Base-by-base conservation (phyloP, 2,329 filamentous ascomycete genomes). In the Aureobasidium sp. region DNA sequence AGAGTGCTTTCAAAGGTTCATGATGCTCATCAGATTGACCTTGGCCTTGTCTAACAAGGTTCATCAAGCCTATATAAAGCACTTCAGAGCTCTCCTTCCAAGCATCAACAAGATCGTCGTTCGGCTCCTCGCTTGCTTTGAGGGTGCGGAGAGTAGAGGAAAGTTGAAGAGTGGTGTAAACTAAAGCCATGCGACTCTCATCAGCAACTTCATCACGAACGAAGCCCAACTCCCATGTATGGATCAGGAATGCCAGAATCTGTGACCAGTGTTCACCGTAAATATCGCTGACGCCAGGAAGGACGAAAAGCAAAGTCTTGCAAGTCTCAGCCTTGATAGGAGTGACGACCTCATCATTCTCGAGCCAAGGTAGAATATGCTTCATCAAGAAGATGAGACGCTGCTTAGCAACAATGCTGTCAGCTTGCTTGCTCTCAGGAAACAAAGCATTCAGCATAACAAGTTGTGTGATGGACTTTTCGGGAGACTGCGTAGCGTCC, bases 191-290 rank as follows among this genome's bases (percentile, higher is more conserved):
- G 17, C 62, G 64, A 17, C 53, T 53, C 39, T 70, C 71, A 9
- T 67, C 60, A 19, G 63, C 54, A 14, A 52, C n/a, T 12, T 60
- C 57, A 24, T 52, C 29, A 6, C 52, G 50, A 6, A 62, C 52
- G 35, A 50, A 63, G 17, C 62, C 56, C 17, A 39, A 17, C 1
- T 37, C 62, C 77, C 77, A 80, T 22, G 70, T 70, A 4, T 63
- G 63, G 1, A 70, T 68, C n/a, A 80, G 59, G 3, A 68, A 68
- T 8, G 67, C 66, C 15, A 79, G 60, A 6, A 77, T 70, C 15
- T 76, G 70, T 56, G 86, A 82, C 94, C 94, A 99, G 70, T 96
- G 90, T 0, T 89, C 84, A 0, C 93, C 94, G 68, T 96, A 97
- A 0, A 96, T 85, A 50, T 91, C 88, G 63, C 85, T 83, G 67